Percentiles rank a stretch among this genome's conserved stretches.
These are phyloP conservation scores for Malus hybrid DNA, from an alignment of 331 rosid genomes.

Conservation along the genomic window DNA sequence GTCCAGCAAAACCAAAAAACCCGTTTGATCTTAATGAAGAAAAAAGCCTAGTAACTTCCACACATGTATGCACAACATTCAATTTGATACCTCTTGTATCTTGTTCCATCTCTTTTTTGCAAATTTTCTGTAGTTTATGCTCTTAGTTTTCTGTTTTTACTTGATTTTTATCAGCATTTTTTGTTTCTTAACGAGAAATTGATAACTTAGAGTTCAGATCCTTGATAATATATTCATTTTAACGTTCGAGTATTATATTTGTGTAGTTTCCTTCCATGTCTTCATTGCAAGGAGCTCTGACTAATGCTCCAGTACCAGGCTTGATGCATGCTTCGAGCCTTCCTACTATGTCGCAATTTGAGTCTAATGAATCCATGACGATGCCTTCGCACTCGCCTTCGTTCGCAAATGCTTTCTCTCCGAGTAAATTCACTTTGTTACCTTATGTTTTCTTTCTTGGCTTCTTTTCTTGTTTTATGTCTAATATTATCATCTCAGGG, in stretches of 20 bases:
- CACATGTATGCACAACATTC: constrained; percentile 39
- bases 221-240: not conserved
- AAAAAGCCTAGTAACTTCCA: constrained; percentile 18
- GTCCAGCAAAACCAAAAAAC: constrained; percentile 33
- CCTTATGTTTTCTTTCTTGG: constrained; percentile 7
- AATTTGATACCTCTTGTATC: constrained; percentile 1
- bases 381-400: constrained; percentile 14
- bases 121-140: not conserved
- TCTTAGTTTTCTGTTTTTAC: not conserved
- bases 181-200: not conserved
- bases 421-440: constrained; percentile 29
- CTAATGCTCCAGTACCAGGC: constrained; percentile 24
- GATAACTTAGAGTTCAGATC: not conserved
- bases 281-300: constrained; percentile 26
- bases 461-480: constrained; percentile 2
- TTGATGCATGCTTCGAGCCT: constrained; percentile 34
- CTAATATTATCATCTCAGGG: constrained; percentile 34
- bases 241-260: constrained; percentile 5
- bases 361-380: constrained; percentile 15
- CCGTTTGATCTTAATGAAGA: constrained; percentile 56
- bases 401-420: constrained; percentile 18
- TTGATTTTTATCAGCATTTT: not conserved
- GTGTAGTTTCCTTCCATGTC: constrained; percentile 37
- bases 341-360: constrained; percentile 21
- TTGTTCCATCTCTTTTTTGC: not conserved